A percentile compares a stretch with the other conserved stretches of the same genome.
phyloP scores from a whole-genome alignment of 768 basidiomycete genomes.

The Cystobasidium tubakii region DNA sequence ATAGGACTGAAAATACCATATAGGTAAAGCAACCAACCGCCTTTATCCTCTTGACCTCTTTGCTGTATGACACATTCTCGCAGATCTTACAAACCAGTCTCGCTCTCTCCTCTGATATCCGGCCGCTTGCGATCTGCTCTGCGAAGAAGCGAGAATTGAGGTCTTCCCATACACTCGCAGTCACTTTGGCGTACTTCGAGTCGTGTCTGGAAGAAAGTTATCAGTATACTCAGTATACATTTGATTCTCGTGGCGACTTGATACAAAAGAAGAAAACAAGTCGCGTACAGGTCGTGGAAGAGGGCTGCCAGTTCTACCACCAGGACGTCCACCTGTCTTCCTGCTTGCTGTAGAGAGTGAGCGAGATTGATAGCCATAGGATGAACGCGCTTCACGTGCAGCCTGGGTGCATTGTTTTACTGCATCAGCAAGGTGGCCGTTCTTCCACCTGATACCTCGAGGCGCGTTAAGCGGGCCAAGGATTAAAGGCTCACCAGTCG shows the following conservation, averaged over 20 bases:
- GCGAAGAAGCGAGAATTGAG: constrained; percentile 23
- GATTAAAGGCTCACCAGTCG: constrained; percentile 13
- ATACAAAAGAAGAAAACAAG: background rate
- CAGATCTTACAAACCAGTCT: constrained; percentile 23
- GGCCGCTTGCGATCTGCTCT: background rate
- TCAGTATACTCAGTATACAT: background rate
- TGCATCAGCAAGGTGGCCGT: too few relatives aligned
- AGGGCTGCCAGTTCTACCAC: constrained; percentile 42
- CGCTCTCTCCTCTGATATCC: background rate
- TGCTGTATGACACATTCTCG: constrained; percentile 35
- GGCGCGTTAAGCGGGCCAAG: background rate
- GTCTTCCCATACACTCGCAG: constrained; percentile 14
- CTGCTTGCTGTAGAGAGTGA: background rate
- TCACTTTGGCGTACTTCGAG: constrained; percentile 38
- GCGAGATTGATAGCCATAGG: background rate
- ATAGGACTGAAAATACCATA: background rate
- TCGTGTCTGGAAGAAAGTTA: constrained; percentile 27
- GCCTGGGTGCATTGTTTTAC: background rate
- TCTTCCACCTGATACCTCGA: too few relatives aligned
- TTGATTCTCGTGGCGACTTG: background rate
- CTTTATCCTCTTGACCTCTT: constrained; percentile 37
- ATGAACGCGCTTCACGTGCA: constrained; percentile 13
- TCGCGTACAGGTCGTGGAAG: constrained; percentile 41
- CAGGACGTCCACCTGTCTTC: constrained; percentile 33
- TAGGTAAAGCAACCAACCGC: background rate